These are phyloP conservation scores for Chrysosporium keratinophilum DNA, from an alignment of 2,329 filamentous ascomycete species.

Conservation along the genomic window DNA sequence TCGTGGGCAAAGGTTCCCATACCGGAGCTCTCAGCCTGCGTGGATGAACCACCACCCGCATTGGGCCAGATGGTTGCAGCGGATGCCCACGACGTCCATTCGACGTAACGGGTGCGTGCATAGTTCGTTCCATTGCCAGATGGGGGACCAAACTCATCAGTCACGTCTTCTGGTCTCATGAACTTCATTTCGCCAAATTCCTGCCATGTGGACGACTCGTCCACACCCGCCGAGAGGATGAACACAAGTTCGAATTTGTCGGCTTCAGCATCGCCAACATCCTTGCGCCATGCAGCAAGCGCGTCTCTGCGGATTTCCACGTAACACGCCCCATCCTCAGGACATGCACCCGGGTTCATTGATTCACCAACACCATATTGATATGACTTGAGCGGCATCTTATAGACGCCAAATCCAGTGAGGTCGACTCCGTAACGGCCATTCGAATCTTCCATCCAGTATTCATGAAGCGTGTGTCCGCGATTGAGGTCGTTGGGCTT, in stretches of 20 bases:
- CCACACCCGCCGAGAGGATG: conserved; percentile 17
- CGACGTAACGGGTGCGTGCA: conserved; percentile 16
- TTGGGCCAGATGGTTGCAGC: conserved; percentile 18
- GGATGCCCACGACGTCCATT: conserved; percentile 17
- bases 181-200: conserved; percentile 19
- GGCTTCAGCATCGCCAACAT: conserved; percentile 15
- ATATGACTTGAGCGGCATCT: conserved; percentile 14
- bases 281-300: conserved; percentile 16
- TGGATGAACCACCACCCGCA: conserved; percentile 15
- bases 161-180: conserved; percentile 12
- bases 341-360: conserved; percentile 15
- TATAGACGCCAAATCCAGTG: conserved; percentile 16
- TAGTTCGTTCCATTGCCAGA: conserved; percentile 11
- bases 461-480: conserved; percentile 17
- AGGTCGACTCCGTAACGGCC: conserved; percentile 17
- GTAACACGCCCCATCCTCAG: conserved; percentile 11
- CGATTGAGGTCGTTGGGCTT: conserved; percentile 15
- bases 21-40: conserved; percentile 17
- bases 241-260: conserved; percentile 17
- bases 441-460: conserved; percentile 18
- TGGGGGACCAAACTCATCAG: conserved; percentile 14
- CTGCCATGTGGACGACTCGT: conserved; percentile 17
- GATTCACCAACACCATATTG: conserved; percentile 14
- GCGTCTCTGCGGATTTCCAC: conserved; percentile 15
- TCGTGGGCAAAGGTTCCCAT: conserved; percentile 17